A percentile compares a stretch with the other conserved stretches of the same genome.
Conservation (phyloP, 192 early-diverging fungal genomes). For the Linnemannia exigua region DNA sequence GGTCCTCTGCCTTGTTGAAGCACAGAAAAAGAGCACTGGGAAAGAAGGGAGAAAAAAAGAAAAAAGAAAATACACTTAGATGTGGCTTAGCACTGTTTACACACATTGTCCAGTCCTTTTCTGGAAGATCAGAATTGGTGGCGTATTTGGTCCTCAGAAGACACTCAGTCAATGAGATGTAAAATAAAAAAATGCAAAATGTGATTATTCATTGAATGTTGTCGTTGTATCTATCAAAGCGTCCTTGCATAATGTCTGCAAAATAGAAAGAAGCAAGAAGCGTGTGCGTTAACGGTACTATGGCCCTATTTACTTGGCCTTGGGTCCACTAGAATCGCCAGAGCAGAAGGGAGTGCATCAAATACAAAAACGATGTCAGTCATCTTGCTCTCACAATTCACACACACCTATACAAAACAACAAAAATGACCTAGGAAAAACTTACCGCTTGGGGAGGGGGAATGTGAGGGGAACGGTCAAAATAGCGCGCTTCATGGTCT, state of each 20-base stretch:
- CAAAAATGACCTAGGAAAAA: neutral
- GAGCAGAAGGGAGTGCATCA: neutral
- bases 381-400: neutral
- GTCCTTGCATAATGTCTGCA: neutral
- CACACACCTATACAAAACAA: neutral
- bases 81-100: constrained; percentile 12
- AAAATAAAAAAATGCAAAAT: neutral
- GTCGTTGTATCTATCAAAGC: constrained; percentile 4
- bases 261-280: neutral
- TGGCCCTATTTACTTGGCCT: constrained; percentile 28
- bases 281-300: neutral
- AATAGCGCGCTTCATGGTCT: constrained; percentile 43
- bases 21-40: neutral
- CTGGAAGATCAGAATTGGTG: neutral
- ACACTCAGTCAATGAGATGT: too few relatives aligned
- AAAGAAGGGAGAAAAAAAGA: neutral
- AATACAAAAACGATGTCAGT: neutral
- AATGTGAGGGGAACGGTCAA: constrained; percentile 51
- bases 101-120: neutral
- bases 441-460: constrained; percentile 54
- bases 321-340: constrained; percentile 31
- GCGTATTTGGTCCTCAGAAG: neutral
- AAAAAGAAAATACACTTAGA: neutral
- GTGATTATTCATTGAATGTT: constrained; percentile 1
- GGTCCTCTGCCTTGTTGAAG: neutral